Base-by-base conservation (phyloP, 2,329 filamentous ascomycete species). In the Rutstroemia sp. region DNA sequence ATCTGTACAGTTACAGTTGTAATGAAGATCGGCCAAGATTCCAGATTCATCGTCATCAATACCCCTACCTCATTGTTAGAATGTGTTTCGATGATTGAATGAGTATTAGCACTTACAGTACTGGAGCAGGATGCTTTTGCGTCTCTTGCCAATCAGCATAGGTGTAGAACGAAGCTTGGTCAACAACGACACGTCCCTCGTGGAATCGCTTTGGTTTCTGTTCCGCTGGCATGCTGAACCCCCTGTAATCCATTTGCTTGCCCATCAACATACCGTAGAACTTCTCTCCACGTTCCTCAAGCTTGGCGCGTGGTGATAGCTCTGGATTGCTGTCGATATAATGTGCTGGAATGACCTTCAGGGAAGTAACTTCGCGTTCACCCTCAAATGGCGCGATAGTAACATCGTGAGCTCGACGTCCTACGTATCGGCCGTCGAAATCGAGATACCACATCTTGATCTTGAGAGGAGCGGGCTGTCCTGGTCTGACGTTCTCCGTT, bases 371-470 rank as follows among this genome's bases (percentile, higher is more conserved):
- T 8, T 67, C 62, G 14, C 60, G 61, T 49, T 68, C 61, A 7
- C 67, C 66, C 27, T 67, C 62, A 50, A 63, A 69, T 5, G 63
- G 61, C 4, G 59, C 49, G 21, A 69, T 66, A 12, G 56, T 59
- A 3, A 69, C 65, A 38, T 59, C 58, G 21, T 62, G 59, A 12
- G 49, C 46, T 9, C 62, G 55, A 25, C 66, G 63, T 42, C 62
- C 61, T 44, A 67, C 65, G 9, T 62, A 56, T 9, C 58, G 56
- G 8, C 66, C 67, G 52, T 69, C 59, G n/a, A 64, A 67, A 58
- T 69, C 67, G 36, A 69, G 62, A 50, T 65, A 64, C 61, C 67
- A 69, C 56, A 65, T 61, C 25, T 59, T 58, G 17, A 62, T 42
- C 48, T 61, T 60, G 48, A 67, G 60, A 21, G 61, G 48, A 19